Evolutionary conservation across 2,329 filamentous ascomycete species (phyloP).

Genomic region (Xylariaceae sp.): DNA sequence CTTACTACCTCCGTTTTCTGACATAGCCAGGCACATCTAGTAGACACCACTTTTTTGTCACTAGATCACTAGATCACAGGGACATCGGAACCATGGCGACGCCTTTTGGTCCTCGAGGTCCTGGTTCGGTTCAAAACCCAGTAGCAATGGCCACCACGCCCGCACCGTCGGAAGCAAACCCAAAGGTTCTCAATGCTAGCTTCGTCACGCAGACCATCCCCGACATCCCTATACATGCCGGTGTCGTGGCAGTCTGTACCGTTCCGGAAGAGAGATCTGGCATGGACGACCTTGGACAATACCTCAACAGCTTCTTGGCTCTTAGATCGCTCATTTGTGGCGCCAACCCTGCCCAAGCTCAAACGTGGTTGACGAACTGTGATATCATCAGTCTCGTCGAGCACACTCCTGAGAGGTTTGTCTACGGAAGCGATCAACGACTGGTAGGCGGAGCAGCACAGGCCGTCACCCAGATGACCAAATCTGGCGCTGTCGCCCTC

Average conservation of each 20-base stretch:
- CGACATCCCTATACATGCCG: conserved; percentile 13
- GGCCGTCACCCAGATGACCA: not conserved
- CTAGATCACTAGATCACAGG: conserved; percentile 3
- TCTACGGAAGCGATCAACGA: conserved; percentile 24
- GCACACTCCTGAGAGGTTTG: conserved; percentile 18
- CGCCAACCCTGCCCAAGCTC: conserved; percentile 14
- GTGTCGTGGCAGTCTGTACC: conserved; percentile 26
- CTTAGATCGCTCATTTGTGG: conserved; percentile 26
- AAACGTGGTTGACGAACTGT: conserved; percentile 26
- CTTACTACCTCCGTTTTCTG: not conserved
- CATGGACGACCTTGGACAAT: conserved; percentile 26
- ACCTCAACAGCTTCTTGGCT: conserved; percentile 29
- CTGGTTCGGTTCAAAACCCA: no score
- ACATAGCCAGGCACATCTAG: not conserved
- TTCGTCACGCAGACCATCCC: conserved; percentile 23
- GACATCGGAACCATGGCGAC: conserved; percentile 5
- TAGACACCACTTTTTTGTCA: not conserved
- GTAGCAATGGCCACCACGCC: no score
- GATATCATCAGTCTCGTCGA: conserved; percentile 20
- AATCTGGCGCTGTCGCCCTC: not conserved
- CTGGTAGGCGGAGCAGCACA: conserved; percentile 14
- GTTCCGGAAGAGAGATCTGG: conserved; percentile 22
- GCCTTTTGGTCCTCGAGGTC: no score
- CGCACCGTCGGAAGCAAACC: conserved; percentile 2
- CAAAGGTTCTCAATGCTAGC: conserved; percentile 14